A percentile compares a stretch with the other conserved stretches of the same genome.
Conservation (phyloP, 225 moss, liverwort and hornwort genomes). For the Takakia lepidozioides region DNA sequence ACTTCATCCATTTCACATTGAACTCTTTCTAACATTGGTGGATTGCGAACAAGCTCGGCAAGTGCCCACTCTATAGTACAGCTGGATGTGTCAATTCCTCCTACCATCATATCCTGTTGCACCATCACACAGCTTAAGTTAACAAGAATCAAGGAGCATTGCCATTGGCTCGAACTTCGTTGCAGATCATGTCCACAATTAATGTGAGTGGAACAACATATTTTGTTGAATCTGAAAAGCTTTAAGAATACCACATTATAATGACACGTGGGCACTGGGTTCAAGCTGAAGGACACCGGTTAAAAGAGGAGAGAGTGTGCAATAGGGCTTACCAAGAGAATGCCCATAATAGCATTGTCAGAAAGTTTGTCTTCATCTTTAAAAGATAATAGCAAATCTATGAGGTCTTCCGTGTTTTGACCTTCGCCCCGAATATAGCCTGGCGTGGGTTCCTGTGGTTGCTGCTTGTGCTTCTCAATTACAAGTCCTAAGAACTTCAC, state of each 20-base stretch:
- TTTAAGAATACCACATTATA: background rate
- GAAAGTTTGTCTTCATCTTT: slow-evolving; percentile 30
- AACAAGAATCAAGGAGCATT: background rate
- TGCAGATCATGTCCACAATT: too few relatives aligned
- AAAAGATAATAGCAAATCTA: slow-evolving; percentile 42
- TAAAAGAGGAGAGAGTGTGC: too few relatives aligned
- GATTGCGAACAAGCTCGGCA: slow-evolving; percentile 46
- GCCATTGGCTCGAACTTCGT: too few relatives aligned
- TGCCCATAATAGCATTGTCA: slow-evolving; percentile 41
- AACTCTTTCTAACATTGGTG: slow-evolving; percentile 30
- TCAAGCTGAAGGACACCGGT: too few relatives aligned
- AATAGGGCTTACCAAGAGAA: slow-evolving; percentile 42
- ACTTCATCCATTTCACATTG: slow-evolving; percentile 38
- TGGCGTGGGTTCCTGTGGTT: too few relatives aligned
- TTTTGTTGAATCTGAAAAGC: background rate
- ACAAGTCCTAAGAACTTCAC: slow-evolving; percentile 37
- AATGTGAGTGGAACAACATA: background rate
- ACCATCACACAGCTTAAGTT: too few relatives aligned
- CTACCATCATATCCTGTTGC: slow-evolving; percentile 44
- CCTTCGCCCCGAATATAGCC: background rate
- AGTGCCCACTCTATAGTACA: slow-evolving; percentile 52
- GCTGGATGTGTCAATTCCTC: slow-evolving; percentile 32
- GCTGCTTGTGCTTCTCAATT: slow-evolving; percentile 27
- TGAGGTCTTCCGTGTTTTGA: slow-evolving; percentile 14
- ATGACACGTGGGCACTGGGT: too few relatives aligned